phyloP scores from a whole-genome alignment of 1,139 yeast species.

The Taphrina populina region DNA sequence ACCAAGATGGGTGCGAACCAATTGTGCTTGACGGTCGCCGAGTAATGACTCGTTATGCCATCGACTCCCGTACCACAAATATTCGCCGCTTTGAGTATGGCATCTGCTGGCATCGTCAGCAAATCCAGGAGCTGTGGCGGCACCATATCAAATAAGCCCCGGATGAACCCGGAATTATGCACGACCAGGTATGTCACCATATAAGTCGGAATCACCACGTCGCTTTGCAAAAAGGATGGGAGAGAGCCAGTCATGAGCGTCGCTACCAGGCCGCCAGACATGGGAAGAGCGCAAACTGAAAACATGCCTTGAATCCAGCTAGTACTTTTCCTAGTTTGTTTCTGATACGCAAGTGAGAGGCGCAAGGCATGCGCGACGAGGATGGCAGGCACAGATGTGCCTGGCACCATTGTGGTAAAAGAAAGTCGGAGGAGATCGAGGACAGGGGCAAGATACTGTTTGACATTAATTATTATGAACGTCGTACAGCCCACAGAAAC shows the following conservation, averaged over 20 bases:
- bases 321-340: not conserved
- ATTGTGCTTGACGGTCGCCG: conserved; percentile 20
- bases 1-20: conserved; percentile 28
- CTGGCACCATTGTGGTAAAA: conserved; percentile 14
- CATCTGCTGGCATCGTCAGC: conserved; percentile 21
- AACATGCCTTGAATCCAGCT: conserved; percentile 30
- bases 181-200: conserved; percentile 20
- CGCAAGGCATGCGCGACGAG: conserved; percentile 27
- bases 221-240: conserved; percentile 26
- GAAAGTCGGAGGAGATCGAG: conserved; percentile 5
- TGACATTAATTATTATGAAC: not conserved
- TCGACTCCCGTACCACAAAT: conserved; percentile 26
- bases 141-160: conserved; percentile 4
- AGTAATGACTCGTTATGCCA: conserved; percentile 21
- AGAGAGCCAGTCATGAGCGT: conserved; percentile 25
- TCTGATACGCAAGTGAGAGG: conserved; percentile 22
- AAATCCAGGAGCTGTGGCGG: conserved; percentile 18
- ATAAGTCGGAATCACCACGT: conserved; percentile 27
- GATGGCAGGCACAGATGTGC: conserved; percentile 23
- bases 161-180: conserved; percentile 5
- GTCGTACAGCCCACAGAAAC: not conserved
- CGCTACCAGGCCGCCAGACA: conserved; percentile 27
- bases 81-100: conserved; percentile 13
- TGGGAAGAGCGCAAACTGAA: conserved; percentile 28
- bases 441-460: conserved; percentile 9